phyloP scores from a whole-genome alignment of 2,329 filamentous ascomycete species.

The Clonostachys rhizophaga region DNA sequence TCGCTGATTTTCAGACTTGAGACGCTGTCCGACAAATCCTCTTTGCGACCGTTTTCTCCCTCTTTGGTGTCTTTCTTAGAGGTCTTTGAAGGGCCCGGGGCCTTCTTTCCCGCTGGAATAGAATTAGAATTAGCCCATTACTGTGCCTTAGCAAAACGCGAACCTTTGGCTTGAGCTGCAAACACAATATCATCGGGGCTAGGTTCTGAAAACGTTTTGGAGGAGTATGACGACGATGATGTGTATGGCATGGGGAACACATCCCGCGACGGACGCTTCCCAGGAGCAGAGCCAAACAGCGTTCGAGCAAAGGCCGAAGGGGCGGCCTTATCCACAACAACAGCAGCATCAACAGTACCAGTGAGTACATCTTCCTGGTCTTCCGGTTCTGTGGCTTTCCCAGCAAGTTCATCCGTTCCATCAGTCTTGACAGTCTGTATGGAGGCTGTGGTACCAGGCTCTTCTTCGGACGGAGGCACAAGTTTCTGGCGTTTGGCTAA shows the following conservation, averaged over 20 bases:
- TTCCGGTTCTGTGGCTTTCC: not conserved
- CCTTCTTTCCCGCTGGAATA: slow-evolving; percentile 43
- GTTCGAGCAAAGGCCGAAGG: slow-evolving; percentile 55
- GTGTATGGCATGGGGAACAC: slow-evolving; percentile 43
- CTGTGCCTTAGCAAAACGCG: slow-evolving; percentile 49
- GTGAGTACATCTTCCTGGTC: not conserved
- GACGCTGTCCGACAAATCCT: slow-evolving; percentile 15
- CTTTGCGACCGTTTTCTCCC: slow-evolving; percentile 17
- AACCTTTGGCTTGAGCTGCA: slow-evolving; percentile 86
- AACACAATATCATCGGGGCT: slow-evolving; percentile 90
- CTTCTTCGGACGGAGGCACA: not conserved
- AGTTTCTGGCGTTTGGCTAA: slow-evolving; percentile 16
- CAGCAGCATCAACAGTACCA: slow-evolving; percentile 3
- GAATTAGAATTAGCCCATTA: slow-evolving; percentile 49
- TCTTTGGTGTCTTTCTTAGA: slow-evolving; percentile 14
- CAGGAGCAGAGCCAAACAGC: slow-evolving; percentile 40
- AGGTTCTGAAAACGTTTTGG: slow-evolving; percentile 71
- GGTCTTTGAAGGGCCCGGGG: slow-evolving; percentile 10
- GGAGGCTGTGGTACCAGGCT: no score
- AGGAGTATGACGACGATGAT: slow-evolving; percentile 40
- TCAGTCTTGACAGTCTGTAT: no score
- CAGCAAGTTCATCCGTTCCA: not conserved
- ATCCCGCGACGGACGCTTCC: slow-evolving; percentile 16
- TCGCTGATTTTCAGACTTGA: slow-evolving; percentile 39
- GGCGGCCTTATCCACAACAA: slow-evolving; percentile 11